Percentiles rank a stretch among this genome's conserved stretches.
phyloP scores from a whole-genome alignment of 1,139 yeast species.

The Candida gigantensis region DNA sequence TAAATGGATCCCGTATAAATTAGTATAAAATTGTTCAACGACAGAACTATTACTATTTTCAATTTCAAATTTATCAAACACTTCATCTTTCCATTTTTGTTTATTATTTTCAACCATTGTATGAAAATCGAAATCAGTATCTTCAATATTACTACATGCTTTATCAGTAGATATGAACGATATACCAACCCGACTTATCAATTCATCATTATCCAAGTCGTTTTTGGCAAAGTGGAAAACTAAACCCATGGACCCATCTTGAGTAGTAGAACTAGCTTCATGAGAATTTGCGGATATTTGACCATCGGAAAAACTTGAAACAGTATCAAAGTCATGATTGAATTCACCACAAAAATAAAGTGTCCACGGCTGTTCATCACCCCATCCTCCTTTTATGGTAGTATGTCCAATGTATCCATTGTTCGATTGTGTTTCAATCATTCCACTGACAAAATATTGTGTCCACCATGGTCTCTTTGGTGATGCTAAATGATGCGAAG shows the following conservation, averaged over 20 bases:
- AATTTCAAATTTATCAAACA: conserved; percentile 24
- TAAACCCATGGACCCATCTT: conserved; percentile 23
- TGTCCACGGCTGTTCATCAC: conserved; percentile 29
- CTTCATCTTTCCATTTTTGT: conserved; percentile 27
- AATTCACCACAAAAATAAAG: conserved; percentile 33
- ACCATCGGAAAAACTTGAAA: conserved; percentile 17
- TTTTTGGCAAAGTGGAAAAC: conserved; percentile 21
- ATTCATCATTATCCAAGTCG: conserved; percentile 6
- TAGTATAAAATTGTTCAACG: conserved; percentile 26
- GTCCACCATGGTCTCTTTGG: conserved; percentile 33
- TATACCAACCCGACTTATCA: conserved; percentile 30
- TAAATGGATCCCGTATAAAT: conserved; percentile 36
- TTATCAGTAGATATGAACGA: conserved; percentile 31
- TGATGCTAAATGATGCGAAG: conserved; percentile 29
- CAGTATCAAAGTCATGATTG: conserved; percentile 17
- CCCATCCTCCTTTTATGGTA: conserved; percentile 35
- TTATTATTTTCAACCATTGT: conserved; percentile 22
- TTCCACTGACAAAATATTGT: conserved; percentile 30
- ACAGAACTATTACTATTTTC: conserved; percentile 22
- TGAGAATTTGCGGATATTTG: conserved; percentile 1
- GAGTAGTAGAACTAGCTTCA: conserved; percentile 11
- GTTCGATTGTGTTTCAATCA: conserved; percentile 20
- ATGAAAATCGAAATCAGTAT: conserved; percentile 20
- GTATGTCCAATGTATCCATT: conserved; percentile 26
- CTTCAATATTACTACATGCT: conserved; percentile 30